Evolutionary conservation across 352 stramenopile species (phyloP).

Genomic region (Globisporangium echinulatum): DNA sequence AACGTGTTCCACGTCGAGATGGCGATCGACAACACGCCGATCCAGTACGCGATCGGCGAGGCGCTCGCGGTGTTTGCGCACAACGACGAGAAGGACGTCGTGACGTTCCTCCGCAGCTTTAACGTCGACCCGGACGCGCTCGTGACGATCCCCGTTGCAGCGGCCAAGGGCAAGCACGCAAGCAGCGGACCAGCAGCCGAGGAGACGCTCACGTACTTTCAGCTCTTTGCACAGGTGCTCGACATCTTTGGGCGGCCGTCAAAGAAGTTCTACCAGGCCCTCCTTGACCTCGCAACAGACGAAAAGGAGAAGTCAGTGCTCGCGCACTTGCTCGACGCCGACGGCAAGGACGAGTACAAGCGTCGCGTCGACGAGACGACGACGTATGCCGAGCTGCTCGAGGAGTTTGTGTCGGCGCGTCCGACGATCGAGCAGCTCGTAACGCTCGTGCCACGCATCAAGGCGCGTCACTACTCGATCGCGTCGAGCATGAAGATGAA

Average conservation of each 20-base stretch:
- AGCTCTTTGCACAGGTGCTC: constrained; percentile 77
- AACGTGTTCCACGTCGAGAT: constrained; percentile 88
- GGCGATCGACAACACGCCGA: constrained; percentile 70
- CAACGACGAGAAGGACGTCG: constrained; percentile 72
- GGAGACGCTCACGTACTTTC: constrained; percentile 72
- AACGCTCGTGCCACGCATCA: constrained; percentile 72
- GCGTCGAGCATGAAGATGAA: constrained; percentile 87
- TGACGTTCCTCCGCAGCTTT: constrained; percentile 64
- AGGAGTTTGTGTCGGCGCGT: constrained; percentile 66
- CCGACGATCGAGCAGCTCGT: constrained; percentile 60
- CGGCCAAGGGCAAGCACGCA: constrained; percentile 44
- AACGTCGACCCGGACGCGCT: constrained; percentile 58
- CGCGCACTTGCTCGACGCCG: constrained; percentile 35
- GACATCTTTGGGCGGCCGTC: constrained; percentile 78
- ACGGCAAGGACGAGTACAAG: constrained; percentile 84
- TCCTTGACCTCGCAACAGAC: constrained; percentile 56
- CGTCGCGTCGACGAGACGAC: constrained; percentile 67
- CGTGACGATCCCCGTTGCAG: constrained; percentile 50
- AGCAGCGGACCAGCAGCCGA: constrained; percentile 21
- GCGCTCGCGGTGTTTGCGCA: constrained; percentile 79
- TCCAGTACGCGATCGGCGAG: constrained; percentile 84
- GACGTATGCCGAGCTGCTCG: constrained; percentile 71
- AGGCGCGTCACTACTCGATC: constrained; percentile 88
- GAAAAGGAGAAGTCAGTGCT: constrained; percentile 66
- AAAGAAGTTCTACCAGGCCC: constrained; percentile 81